Percentiles rank a stretch among this genome's conserved stretches.
phyloP scores from a whole-genome alignment of 2,329 filamentous ascomycete species.

The Penicillium hesseltinei region DNA sequence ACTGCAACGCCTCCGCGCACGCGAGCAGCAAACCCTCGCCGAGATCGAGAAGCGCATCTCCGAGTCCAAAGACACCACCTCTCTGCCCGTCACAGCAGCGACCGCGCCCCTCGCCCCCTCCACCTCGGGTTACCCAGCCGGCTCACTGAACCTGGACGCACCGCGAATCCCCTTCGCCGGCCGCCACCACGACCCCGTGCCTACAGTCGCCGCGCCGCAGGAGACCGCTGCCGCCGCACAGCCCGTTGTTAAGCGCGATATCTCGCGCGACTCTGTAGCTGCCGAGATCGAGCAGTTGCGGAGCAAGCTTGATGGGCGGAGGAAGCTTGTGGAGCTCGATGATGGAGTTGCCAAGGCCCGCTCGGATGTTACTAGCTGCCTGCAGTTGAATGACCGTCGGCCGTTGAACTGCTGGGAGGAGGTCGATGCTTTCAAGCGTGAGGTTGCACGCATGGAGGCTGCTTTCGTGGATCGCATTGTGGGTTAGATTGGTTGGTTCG shows the following conservation, averaged over 20 bases:
- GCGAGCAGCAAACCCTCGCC: conserved; percentile 67
- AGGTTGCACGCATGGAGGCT: conserved; percentile 82
- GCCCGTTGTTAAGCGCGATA: conserved; percentile 40
- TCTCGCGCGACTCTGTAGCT: conserved; percentile 54
- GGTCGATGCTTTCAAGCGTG: conserved; percentile 84
- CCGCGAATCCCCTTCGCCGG: conserved; percentile 46
- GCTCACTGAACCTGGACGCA: conserved; percentile 41
- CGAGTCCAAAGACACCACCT: conserved; percentile 34
- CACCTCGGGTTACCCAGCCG: conserved; percentile 23
- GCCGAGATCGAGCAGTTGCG: conserved; percentile 58
- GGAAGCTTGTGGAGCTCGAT: conserved; percentile 63
- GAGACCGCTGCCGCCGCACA: conserved; percentile 18
- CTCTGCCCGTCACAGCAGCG: conserved; percentile 27
- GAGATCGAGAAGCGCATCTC: conserved; percentile 64
- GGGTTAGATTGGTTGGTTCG: conserved; percentile 28
- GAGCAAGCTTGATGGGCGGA: conserved; percentile 59
- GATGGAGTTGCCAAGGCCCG: conserved; percentile 72
- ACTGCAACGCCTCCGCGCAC: conserved; percentile 72
- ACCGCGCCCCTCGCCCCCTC: conserved; percentile 24
- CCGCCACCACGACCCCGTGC: conserved; percentile 33
- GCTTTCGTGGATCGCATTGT: conserved; percentile 80
- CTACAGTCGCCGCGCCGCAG: conserved; percentile 14
- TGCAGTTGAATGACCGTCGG: conserved; percentile 79
- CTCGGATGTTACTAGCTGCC: conserved; percentile 72
- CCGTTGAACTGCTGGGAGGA: conserved; percentile 94